Percentiles rank a stretch among this genome's conserved stretches.
Conservation (phyloP, 129 eudicot genomes). For the Pulicaria dysenterica region DNA sequence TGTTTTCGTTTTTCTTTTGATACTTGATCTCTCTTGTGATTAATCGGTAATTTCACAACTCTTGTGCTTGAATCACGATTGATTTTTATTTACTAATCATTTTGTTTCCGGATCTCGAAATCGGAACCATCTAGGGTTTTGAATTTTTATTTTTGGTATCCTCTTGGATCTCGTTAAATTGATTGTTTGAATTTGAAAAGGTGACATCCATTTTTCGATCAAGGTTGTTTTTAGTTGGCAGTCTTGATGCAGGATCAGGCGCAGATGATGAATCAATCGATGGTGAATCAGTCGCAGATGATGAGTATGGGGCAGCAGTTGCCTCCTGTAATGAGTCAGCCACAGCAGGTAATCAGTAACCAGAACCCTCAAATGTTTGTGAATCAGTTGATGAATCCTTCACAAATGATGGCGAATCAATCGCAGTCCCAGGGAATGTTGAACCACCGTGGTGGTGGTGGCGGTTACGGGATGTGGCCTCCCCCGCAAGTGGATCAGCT, state of each 20-base stretch:
- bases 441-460: conserved; percentile 42
- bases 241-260: conserved; percentile 36
- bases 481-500: conserved; percentile 44
- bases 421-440: conserved; percentile 51
- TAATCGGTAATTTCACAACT: conserved; percentile 20
- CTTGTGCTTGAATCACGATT: conserved; percentile 13
- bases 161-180: conserved; percentile 11
- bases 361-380: conserved; percentile 27
- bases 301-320: conserved; percentile 49
- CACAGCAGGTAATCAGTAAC: conserved; percentile 33
- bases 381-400: conserved; percentile 28
- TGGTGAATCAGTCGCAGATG: conserved; percentile 45
- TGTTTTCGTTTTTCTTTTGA: background rate
- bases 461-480: conserved; percentile 75
- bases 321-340: conserved; percentile 45
- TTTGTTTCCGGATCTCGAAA: conserved; percentile 20
- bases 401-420: conserved; percentile 31
- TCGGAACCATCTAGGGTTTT: conserved; percentile 32
- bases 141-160: background rate
- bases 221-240: background rate
- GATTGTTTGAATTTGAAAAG: conserved; percentile 7
- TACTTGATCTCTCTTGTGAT: conserved; percentile 18
- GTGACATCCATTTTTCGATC: background rate
- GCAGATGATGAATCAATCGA: conserved; percentile 35
- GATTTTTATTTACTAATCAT: background rate